Evolutionary conservation across 192 early-diverging fungal genomes (phyloP), one percentile per base, ranked within the genome.

Genomic region (Backusella parvicylindrica): DNA sequence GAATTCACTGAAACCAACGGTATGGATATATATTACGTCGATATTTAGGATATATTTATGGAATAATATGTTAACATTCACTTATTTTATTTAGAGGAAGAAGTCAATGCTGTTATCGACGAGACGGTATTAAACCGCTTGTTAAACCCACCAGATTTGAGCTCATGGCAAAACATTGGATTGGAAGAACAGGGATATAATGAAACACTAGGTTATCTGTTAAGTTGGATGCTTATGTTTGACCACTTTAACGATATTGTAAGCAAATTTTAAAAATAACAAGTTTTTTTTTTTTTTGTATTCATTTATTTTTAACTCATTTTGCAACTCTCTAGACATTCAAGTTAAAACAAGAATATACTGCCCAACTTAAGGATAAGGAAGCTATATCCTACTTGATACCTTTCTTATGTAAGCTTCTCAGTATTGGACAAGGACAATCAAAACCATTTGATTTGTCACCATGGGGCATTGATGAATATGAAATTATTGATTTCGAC

Each of bases 211-310:
- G 91, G 94, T 18, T 90, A 91, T 72, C 78, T 96, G 2, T 76
- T 94, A 37, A 81, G 88, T 6, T 94, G 93, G 90, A 88, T 92
- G 84, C 79, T 90, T 5, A 68, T 95, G 12, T 90, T 95, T 69
- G 91, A 91, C 73, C 89, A 95, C 32, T 94, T 96, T 77, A 85
- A 89, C 31, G 90, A 93, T 74, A 87, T 91, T 43, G 93, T 94
- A 87, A 81, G 83, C 77, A 30, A 64, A 70, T 16, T 9, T 18
- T 32, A 21, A 53, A 23, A 21, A 53, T 1, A 7, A 6, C 7
- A 50, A 16, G 6, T 0, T 33, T 67, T 41, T 30, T 12, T 50
- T 40, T 43, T 65, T n/a, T 0, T 40, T 18, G 64, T 79, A 12
- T 1, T 6, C 16, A 28, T 60, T 50, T 35, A 3, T 2, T 64